These are phyloP conservation scores for Monilinia polystroma DNA, from an alignment of 2,329 filamentous ascomycete species.

Conservation along the genomic window DNA sequence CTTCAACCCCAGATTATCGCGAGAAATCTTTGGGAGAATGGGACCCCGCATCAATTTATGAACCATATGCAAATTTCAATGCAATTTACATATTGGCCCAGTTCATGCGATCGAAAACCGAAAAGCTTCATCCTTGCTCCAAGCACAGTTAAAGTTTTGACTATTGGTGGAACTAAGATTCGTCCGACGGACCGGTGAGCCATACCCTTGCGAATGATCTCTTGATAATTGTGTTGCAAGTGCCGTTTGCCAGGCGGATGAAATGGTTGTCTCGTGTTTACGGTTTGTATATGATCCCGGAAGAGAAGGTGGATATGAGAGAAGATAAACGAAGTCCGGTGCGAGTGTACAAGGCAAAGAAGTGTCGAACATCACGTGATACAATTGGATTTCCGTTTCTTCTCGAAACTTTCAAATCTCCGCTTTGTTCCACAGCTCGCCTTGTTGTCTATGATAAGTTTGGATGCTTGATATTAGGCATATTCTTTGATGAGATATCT, in stretches of 20 bases:
- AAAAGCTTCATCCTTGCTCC: slow-evolving; percentile 4
- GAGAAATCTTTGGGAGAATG: neutral
- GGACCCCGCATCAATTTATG: slow-evolving; percentile 6
- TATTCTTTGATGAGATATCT: neutral
- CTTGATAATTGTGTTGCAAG: neutral
- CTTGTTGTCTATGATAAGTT: neutral
- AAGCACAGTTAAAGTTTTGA: neutral
- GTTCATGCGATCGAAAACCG: neutral
- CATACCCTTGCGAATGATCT: neutral
- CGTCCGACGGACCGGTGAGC: slow-evolving; percentile 3
- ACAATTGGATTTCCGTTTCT: no score
- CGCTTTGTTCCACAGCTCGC: no score
- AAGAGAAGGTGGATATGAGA: no score
- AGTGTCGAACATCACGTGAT: no score
- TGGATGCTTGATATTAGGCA: neutral
- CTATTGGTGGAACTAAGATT: slow-evolving; percentile 11
- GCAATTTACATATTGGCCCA: neutral
- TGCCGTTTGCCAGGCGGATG: no score
- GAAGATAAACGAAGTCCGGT: no score
- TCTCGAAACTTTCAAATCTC: no score
- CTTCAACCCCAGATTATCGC: slow-evolving; percentile 16
- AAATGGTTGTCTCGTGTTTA: no score
- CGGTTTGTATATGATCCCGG: no score
- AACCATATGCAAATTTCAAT: neutral
- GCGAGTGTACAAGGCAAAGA: no score